Conservation (phyloP, 2,329 filamentous ascomycete genomes). For the Paecilomyces sp. region DNA sequence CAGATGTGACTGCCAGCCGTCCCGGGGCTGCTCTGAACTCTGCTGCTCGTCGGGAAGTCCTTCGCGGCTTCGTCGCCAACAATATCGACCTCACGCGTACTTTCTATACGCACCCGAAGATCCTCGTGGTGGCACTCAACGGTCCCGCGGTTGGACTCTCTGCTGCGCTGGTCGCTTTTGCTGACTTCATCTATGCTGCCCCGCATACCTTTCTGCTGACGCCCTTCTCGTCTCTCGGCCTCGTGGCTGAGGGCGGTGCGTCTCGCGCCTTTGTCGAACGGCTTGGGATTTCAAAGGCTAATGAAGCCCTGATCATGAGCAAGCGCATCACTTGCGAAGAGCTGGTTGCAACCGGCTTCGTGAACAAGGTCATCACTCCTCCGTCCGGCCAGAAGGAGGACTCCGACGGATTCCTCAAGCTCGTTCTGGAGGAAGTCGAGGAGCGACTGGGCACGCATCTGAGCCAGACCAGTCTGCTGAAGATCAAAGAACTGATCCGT, state of each 20-base stretch:
- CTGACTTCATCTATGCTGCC: conserved; percentile 86
- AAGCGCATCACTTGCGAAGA: conserved; percentile 67
- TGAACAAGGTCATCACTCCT: conserved; percentile 70
- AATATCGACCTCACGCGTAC: conserved; percentile 86
- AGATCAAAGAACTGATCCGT: conserved; percentile 78
- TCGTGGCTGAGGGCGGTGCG: conserved; percentile 83
- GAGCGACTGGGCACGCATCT: conserved; percentile 74
- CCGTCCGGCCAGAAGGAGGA: conserved; percentile 52
- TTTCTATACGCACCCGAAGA: conserved; percentile 90
- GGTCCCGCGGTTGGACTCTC: conserved; percentile 84
- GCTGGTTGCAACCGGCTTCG: conserved; percentile 68
- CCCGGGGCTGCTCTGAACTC: conserved; percentile 32
- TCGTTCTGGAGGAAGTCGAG: conserved; percentile 73
- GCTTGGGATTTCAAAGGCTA: conserved; percentile 73
- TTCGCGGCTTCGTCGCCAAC: conserved; percentile 68
- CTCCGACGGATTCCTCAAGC: conserved; percentile 59
- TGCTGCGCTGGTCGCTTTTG: conserved; percentile 73
- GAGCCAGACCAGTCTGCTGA: conserved; percentile 67
- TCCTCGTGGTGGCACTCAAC: conserved; percentile 85
- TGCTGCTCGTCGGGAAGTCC: conserved; percentile 50
- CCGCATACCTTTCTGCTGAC: conserved; percentile 81
- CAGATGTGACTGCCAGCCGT: conserved; percentile 60
- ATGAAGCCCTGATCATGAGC: conserved; percentile 90
- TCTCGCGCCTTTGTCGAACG: conserved; percentile 71
- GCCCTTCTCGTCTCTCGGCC: conserved; percentile 76